A percentile compares a stretch with the other conserved stretches of the same genome.
Conservation (phyloP, 140 eudicot genomes). For the Stevia rebaudiana region DNA sequence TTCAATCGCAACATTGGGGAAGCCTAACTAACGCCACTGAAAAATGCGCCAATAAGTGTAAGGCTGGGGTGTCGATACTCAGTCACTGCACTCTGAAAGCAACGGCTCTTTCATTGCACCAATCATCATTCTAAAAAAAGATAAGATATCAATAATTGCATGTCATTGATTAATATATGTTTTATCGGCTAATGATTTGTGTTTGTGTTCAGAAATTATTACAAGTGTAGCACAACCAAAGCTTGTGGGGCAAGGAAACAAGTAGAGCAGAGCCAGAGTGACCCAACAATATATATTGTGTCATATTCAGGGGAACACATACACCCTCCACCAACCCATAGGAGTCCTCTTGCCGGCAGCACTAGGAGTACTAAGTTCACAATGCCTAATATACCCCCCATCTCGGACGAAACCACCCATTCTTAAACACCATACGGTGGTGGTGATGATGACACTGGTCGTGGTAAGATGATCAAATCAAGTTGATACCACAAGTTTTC, state of each 20-base stretch:
- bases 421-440: neutral
- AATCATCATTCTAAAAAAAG: no score
- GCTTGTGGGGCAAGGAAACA: slow-evolving; percentile 43
- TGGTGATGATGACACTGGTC: neutral
- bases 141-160: no score
- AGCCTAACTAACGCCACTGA: no score
- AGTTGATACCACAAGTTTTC: neutral
- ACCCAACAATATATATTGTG: slow-evolving; percentile 29
- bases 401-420: slow-evolving; percentile 15
- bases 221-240: slow-evolving; percentile 37
- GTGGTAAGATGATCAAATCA: neutral
- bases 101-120: no score
- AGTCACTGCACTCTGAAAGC: no score
- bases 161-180: no score
- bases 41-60: no score
- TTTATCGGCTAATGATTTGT: no score
- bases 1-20: no score
- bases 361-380: slow-evolving; percentile 24
- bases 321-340: slow-evolving; percentile 42
- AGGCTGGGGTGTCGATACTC: no score
- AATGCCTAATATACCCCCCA: slow-evolving; percentile 3
- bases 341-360: slow-evolving; percentile 40
- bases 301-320: slow-evolving; percentile 36
- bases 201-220: slow-evolving; percentile 33
- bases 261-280: slow-evolving; percentile 33